phyloP scores from a whole-genome alignment of 108 stramenopile genomes.

The Cyclostephanos invisitatus region DNA sequence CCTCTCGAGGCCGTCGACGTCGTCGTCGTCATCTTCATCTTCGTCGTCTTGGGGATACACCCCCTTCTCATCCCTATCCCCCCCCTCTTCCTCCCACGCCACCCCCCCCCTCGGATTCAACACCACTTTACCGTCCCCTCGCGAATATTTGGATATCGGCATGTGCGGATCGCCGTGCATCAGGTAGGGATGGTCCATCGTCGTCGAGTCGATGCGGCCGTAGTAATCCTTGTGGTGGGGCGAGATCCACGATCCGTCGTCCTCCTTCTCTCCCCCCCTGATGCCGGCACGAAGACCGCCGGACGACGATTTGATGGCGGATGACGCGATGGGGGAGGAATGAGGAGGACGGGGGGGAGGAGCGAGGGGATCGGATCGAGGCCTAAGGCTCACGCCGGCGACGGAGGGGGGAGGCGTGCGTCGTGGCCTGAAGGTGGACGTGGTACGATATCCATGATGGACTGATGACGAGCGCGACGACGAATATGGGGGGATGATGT shows the following conservation, averaged over 20 bases:
- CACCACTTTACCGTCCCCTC: slow-evolving; percentile 25
- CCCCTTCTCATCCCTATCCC: slow-evolving; percentile 6
- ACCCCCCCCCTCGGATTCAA: slow-evolving; percentile 2
- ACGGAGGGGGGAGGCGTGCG: slow-evolving; percentile 46
- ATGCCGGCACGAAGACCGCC: neutral
- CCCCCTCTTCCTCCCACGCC: slow-evolving; percentile 18
- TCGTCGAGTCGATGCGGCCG: slow-evolving; percentile 31
- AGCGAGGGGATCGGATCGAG: slow-evolving; percentile 30
- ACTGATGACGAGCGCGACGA: neutral
- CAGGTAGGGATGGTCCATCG: slow-evolving; percentile 28
- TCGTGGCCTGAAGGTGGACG: slow-evolving; percentile 36
- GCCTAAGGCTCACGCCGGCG: slow-evolving; percentile 30
- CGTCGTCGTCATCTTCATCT: neutral
- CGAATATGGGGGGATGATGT: neutral
- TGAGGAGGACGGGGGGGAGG: slow-evolving; percentile 5
- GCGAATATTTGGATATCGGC: slow-evolving; percentile 25
- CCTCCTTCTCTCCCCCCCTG: slow-evolving; percentile 17
- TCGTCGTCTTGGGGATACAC: neutral
- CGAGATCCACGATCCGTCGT: slow-evolving; percentile 28
- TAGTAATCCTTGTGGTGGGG: slow-evolving; percentile 50
- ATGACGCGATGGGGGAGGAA: neutral
- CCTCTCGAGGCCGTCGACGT: slow-evolving; percentile 30
- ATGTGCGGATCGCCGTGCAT: slow-evolving; percentile 50
- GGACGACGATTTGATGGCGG: neutral
- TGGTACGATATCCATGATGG: neutral